Evolutionary conservation across 768 basidiomycete species (phyloP), one percentile per base, ranked within the genome.

Genomic region (Suillus placidus): DNA sequence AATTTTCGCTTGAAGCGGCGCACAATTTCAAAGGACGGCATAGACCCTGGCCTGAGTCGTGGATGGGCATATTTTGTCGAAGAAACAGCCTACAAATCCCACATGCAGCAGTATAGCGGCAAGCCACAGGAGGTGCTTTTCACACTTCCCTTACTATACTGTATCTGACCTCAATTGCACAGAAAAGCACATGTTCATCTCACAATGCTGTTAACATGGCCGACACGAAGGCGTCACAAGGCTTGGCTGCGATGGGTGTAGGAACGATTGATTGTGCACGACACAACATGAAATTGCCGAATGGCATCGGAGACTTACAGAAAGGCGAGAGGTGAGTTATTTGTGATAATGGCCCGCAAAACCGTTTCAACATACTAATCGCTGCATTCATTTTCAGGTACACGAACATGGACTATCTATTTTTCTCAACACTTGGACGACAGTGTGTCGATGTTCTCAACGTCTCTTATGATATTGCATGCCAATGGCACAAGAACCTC

Each of bases 11-110:
- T 79, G n/a, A 37, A 37, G 37, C 10, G 37, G 37, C 37, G 10
- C 10, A 10, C 37, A 37, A 37, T 37, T 37, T 37, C 75, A 18
- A 73, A 37, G 14, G 69, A 74, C 2, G 67, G 68, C 10, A 61
- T 56, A 7, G 76, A 78, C 65, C 77, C 77, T 62, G 66, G 70
- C 9, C 67, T 78, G 2, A 74, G 71, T 26, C 5, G 61, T 23
- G 74, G 77, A 1, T 71, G 64, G 55, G 68, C 76, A 3, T 78
- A 75, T 62, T 67, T 77, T 49, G 73, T 77, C 10, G 72, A 72
- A 37, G 70, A 71, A 14, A 66, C 14, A 10, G 60, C 54, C 16
- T 77, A 69, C 60, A 64, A 56, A 42, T 35, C 45, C n/a, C 66
- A 71, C 45, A 54, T 78, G 18, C 38, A 42, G 40, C 40, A 42